Conservation (phyloP, 2,329 filamentous ascomycete genomes). For the Kalaharituber pfeilii region DNA sequence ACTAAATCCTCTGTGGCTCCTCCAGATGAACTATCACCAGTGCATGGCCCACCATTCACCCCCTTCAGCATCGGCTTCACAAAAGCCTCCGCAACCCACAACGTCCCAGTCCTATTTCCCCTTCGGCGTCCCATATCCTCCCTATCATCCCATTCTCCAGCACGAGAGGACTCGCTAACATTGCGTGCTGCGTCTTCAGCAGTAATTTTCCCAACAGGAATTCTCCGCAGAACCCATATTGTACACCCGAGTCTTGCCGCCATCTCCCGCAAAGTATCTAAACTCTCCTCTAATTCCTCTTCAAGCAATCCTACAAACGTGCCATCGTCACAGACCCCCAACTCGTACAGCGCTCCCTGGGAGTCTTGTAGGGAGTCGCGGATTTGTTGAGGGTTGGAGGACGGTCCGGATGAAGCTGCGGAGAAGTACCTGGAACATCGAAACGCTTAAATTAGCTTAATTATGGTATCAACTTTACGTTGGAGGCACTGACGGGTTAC, state of each 20-base stretch:
- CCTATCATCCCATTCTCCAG: constrained; percentile 23
- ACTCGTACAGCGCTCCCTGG: constrained; percentile 83
- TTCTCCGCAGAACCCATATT: constrained; percentile 63
- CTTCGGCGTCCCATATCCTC: constrained; percentile 20
- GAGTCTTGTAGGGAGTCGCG: constrained; percentile 69
- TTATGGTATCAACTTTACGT: not conserved
- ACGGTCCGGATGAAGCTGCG: not conserved
- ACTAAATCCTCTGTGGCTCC: not conserved
- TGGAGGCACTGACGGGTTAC: constrained; percentile 65
- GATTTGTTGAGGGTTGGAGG: not conserved
- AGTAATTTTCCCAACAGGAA: constrained; percentile 48
- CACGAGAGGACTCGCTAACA: constrained; percentile 28
- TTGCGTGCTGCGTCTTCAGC: constrained; percentile 50
- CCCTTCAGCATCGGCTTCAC: constrained; percentile 43
- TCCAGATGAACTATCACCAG: not conserved
- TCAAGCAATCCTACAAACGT: constrained; percentile 72
- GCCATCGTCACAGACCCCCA: constrained; percentile 89
- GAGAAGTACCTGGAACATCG: not conserved
- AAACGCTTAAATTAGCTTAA: not conserved
- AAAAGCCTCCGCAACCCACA: constrained; percentile 82
- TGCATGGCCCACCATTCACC: not conserved
- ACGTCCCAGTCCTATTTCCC: constrained; percentile 32
- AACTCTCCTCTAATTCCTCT: constrained; percentile 83
- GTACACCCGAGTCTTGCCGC: constrained; percentile 77
- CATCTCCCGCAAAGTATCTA: constrained; percentile 74